Percentiles rank a stretch among this genome's conserved stretches.
phyloP scores from a whole-genome alignment of 164 flowering plant genomes.

The Chimonanthus salicifolius region DNA sequence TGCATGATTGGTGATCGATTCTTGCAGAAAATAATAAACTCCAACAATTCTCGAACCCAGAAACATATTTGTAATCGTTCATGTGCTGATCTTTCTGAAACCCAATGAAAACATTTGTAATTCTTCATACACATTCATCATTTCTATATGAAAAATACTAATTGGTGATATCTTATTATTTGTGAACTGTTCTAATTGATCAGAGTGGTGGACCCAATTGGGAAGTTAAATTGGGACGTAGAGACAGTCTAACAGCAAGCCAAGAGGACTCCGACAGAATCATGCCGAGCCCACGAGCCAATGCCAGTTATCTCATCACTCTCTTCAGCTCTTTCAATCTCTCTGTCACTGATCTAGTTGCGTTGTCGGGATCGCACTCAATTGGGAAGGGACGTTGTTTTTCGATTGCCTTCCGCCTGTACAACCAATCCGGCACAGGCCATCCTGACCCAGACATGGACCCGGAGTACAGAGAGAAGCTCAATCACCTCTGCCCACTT shows the following conservation, averaged over 20 bases:
- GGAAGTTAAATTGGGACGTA: conserved; percentile 74
- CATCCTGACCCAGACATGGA: conserved; percentile 75
- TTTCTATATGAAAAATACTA: no score
- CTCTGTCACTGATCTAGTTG: conserved; percentile 64
- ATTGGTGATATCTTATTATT: no score
- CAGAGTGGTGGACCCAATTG: conserved; percentile 90
- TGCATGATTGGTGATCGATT: no score
- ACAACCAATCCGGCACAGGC: conserved; percentile 84
- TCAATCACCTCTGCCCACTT: conserved; percentile 58
- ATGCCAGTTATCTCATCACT: conserved; percentile 52
- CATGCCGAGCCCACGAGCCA: conserved; percentile 91
- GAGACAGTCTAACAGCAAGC: conserved; percentile 77
- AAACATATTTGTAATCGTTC: no score
- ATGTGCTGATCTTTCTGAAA: no score
- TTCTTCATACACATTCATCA: no score
- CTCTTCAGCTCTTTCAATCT: conserved; percentile 60
- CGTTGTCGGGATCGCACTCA: conserved; percentile 88
- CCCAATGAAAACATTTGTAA: no score
- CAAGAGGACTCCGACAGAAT: conserved; percentile 64
- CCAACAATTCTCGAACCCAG: no score
- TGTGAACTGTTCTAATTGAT: not conserved
- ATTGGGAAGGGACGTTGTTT: conserved; percentile 86
- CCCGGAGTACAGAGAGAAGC: conserved; percentile 39
- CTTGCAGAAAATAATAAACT: no score
- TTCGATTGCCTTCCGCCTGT: conserved; percentile 71